Base-by-base conservation (phyloP, 2,329 filamentous ascomycete genomes). In the Colletotrichum kahawae region DNA sequence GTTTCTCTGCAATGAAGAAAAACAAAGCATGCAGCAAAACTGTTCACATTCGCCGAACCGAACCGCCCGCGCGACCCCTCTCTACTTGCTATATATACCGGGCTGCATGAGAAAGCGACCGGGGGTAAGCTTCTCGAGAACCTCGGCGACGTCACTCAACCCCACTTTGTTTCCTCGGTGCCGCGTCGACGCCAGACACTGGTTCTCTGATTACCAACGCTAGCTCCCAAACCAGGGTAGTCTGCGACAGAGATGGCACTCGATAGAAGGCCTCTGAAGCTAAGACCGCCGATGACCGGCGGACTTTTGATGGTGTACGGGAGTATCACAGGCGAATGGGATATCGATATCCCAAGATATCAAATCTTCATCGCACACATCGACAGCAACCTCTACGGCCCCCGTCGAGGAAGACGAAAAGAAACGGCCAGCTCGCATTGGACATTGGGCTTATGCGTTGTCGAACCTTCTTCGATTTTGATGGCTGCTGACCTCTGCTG, bases 121-220 rank as follows among this genome's bases (percentile, higher is more conserved):
- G 43, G 27, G 56, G 70, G 24, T 48, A 16, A 67, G 54, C 68
- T 71, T 71, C 21, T 62, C 36, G 36, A 36, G 24, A 16, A 62
- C 36, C 29, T 73, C 29, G 14, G 56, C 65, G 65, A 69, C 70
- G 70, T 73, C 70, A 73, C 65, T 9, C 10, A 14, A 24, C 65
- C 65, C 70, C 70, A 73, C 70, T 33, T 69, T 64, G 54, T 51
- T 43, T 29, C n/a, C 10, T 57, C 38, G 43, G 57, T 48, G 13
- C 27, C 29, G n/a, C 38, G 64, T 62, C 36, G 70, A 67, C 29
- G 21, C 70, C 29, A 62, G 18, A 18, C 34, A 57, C 21, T 56
- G 34, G 38, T 18, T 29, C 34, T 59, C 21, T 43, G n/a, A 27
- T 27, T 60, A 66, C 36, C 68, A 57, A 43, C 59, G 68, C 43